phyloP scores from a whole-genome alignment of 164 flowering plant species.

The Vitis cinerea region DNA sequence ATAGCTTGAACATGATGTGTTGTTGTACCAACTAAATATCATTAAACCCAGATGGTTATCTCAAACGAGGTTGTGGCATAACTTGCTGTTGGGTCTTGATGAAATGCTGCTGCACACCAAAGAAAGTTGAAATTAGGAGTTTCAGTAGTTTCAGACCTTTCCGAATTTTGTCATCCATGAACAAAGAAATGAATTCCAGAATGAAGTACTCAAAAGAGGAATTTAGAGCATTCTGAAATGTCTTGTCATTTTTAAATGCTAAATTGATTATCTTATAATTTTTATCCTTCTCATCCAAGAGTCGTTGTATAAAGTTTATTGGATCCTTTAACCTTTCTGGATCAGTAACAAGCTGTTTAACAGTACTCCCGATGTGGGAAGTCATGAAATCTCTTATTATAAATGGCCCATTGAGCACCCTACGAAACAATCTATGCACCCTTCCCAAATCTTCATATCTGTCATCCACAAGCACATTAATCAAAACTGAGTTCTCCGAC shows the following conservation, averaged over 20 bases:
- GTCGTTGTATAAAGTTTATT: conserved; percentile 81
- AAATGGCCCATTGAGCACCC: too few species aligned
- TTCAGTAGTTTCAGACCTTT: conserved; percentile 36
- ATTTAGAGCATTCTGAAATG: conserved; percentile 90
- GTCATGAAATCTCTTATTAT: too few species aligned
- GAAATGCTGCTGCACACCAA: conserved; percentile 23
- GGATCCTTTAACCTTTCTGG: too few species aligned
- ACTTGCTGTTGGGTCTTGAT: conserved; percentile 37
- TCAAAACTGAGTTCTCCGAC: too few species aligned
- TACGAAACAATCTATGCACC: too few species aligned
- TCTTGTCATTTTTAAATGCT: conserved; percentile 80
- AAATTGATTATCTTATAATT: conserved; percentile 66
- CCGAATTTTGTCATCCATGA: conserved; percentile 50
- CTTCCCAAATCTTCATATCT: too few species aligned
- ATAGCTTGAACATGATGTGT: conserved; percentile 58
- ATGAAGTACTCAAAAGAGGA: conserved; percentile 91
- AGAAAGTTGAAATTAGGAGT: conserved; percentile 30
- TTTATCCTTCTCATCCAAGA: conserved; percentile 80
- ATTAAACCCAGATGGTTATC: conserved; percentile 46
- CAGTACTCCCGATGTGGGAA: too few species aligned
- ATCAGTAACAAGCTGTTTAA: too few species aligned
- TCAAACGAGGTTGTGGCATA: conserved; percentile 36
- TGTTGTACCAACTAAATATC: conserved; percentile 64
- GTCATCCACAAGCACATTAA: too few species aligned
- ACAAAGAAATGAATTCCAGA: conserved; percentile 58